Conservation (phyloP, 495 filamentous ascomycete species). For the Saxophila tyrrhenica region DNA sequence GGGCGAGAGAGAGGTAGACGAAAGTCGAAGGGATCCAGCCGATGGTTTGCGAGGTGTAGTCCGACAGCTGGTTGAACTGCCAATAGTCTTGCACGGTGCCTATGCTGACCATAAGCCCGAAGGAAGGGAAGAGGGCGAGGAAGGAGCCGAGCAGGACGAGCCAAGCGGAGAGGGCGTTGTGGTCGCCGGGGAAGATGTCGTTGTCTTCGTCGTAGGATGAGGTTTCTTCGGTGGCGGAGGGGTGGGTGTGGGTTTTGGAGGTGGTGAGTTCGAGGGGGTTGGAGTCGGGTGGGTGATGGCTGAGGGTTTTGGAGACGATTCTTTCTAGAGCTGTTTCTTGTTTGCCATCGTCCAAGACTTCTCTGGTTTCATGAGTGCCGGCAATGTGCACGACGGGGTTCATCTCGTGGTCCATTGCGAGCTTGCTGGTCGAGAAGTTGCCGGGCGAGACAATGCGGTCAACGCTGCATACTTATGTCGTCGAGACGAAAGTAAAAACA, state of each 20-base stretch:
- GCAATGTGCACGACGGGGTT: neutral
- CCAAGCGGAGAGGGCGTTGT: conserved; percentile 51
- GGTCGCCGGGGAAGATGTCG: conserved; percentile 17
- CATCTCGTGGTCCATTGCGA: neutral
- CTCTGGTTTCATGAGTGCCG: neutral
- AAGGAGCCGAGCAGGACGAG: conserved; percentile 50
- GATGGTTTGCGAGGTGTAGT: conserved; percentile 43
- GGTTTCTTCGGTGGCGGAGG: neutral
- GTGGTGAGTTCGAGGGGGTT: neutral
- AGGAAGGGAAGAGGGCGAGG: conserved; percentile 50
- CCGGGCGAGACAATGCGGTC: too few species aligned
- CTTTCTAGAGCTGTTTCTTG: neutral
- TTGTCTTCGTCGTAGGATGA: neutral
- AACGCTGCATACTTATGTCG: neutral
- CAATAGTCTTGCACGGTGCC: conserved; percentile 56
- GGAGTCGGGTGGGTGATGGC: neutral
- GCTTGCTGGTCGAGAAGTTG: too few species aligned
- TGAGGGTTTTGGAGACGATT: neutral
- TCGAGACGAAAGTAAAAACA: neutral
- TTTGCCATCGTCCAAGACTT: neutral
- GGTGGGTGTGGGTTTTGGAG: neutral
- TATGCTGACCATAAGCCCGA: conserved; percentile 52
- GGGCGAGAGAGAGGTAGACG: conserved; percentile 51
- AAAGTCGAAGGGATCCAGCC: conserved; percentile 57
- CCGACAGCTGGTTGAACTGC: conserved; percentile 44